A percentile compares a stretch with the other conserved stretches of the same genome.
Conservation (phyloP, 257 asterid genomes). For the Cynanchum wilfordii region DNA sequence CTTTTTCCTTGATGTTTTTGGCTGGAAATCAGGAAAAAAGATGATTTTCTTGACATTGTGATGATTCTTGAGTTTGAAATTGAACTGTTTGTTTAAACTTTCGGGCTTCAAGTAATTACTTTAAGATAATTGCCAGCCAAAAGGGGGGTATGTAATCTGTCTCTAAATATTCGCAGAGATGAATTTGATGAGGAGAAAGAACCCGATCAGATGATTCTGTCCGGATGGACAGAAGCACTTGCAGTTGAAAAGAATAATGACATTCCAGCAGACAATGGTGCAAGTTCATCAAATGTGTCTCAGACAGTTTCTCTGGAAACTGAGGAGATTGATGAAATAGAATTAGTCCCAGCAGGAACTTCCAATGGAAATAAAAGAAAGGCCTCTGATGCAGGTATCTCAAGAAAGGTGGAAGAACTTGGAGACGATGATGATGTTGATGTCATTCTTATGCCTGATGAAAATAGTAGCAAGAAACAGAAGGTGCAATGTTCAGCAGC, state of each 20-base stretch:
- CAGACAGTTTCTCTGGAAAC: conserved; percentile 27
- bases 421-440: conserved; percentile 20
- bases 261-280: conserved; percentile 43
- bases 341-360: conserved; percentile 32
- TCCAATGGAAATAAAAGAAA: conserved; percentile 63
- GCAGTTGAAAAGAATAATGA: conserved; percentile 42
- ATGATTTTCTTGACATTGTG: background rate
- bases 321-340: conserved; percentile 56
- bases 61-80: background rate
- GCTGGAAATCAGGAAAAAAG: background rate
- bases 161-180: conserved; percentile 46
- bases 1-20: background rate
- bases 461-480: conserved; percentile 37
- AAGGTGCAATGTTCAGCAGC: conserved; percentile 33
- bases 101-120: background rate
- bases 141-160: background rate
- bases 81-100: background rate
- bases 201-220: conserved; percentile 84
- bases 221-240: conserved; percentile 72
- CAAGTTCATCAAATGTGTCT: conserved; percentile 57
- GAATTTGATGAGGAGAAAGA: conserved; percentile 92
- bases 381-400: conserved; percentile 28
- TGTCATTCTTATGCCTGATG: conserved; percentile 36
- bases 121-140: background rate
- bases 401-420: conserved; percentile 38